Conservation (phyloP, 257 asterid species). For the Dorcoceras hygrometricum region DNA sequence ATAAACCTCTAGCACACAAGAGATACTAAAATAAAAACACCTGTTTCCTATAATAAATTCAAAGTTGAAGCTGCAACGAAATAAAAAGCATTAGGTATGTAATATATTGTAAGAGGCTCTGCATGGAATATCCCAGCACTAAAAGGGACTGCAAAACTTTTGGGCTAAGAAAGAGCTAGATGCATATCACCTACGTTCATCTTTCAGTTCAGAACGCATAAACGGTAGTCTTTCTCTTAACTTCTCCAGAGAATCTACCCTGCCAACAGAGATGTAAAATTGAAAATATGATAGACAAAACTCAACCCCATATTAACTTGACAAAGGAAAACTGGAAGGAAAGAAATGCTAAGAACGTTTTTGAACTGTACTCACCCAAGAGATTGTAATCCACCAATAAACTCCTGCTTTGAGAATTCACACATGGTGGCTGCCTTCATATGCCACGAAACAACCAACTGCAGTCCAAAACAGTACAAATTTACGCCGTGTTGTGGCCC, state of each 20-base stretch:
- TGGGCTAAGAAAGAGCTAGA: conserved; percentile 19
- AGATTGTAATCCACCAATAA: conserved; percentile 80
- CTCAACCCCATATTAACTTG: conserved; percentile 18
- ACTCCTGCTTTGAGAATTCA: conserved; percentile 92
- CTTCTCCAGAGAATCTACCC: conserved; percentile 91
- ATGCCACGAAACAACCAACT: conserved; percentile 68
- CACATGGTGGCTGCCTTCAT: conserved; percentile 99
- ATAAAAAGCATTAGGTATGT: conserved; percentile 12
- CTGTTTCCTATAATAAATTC: conserved; percentile 11
- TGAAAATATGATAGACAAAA: conserved; percentile 22
- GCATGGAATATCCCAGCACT: neutral
- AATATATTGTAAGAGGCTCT: neutral
- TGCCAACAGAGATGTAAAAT: conserved; percentile 37
- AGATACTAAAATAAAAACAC: conserved; percentile 1
- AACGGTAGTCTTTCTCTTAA: conserved; percentile 80
- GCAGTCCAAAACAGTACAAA: conserved; percentile 18
- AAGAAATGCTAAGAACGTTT: conserved; percentile 1
- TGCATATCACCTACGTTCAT: conserved; percentile 73
- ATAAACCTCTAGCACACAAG: neutral
- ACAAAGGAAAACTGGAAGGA: conserved; percentile 11
- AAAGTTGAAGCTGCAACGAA: conserved; percentile 8
- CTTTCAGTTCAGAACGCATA: conserved; percentile 95
- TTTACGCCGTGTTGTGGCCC: neutral
- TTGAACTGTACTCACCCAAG: conserved; percentile 66
- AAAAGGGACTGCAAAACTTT: neutral